Base-by-base conservation (phyloP, 306 rosid species). In the Macrotyloma uniflorum region DNA sequence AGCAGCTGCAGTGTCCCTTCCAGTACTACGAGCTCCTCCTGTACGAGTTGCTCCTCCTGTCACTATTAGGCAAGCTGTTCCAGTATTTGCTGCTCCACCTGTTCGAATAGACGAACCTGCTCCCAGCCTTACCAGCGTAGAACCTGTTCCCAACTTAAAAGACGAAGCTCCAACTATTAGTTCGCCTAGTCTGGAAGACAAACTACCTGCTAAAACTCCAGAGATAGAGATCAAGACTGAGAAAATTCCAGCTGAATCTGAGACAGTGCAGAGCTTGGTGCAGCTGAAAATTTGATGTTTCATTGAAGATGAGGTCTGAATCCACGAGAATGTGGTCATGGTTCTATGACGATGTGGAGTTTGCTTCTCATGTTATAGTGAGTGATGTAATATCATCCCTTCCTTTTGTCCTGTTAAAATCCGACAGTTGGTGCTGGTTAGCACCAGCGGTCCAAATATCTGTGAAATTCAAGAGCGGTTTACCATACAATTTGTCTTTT, bases 1-100 rank as follows among this genome's bases (percentile, higher is more conserved):
- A 67, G 87, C 97, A 5, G 79, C 85, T 2, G 79, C 79, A 23
- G 71, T 84, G 13, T 65, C 92, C 66, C 82, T 70, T 62, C 97
- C 81, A 57, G 57, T 83, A 74, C 80, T 87, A 75, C 87, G 78
- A 5, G 85, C 83, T 1, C 80, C 90, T 11, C 88, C 91, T 0
- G 79, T 96, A 53, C 83, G 85, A 46, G 79, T 84, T 46, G 98
- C 98, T 58, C 86, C 96, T 15, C 93, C 97, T 0, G 93, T 96
- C 83, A 90, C 86, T 24, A 79, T 96, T 76, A 88, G 97, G 76
- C 96, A 90, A 71, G 93, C 91, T 49, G 84, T 90, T 70, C 99
- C 94, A 15, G 98, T 82, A 46, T 86, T 33, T 88, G 86, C 99
- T 66, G 82, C 99, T 83, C 93, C 94, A n/a, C 89, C 93, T 0